phyloP scores from a whole-genome alignment of 148 eudicot species.

The Vaccinium corymbosum region DNA sequence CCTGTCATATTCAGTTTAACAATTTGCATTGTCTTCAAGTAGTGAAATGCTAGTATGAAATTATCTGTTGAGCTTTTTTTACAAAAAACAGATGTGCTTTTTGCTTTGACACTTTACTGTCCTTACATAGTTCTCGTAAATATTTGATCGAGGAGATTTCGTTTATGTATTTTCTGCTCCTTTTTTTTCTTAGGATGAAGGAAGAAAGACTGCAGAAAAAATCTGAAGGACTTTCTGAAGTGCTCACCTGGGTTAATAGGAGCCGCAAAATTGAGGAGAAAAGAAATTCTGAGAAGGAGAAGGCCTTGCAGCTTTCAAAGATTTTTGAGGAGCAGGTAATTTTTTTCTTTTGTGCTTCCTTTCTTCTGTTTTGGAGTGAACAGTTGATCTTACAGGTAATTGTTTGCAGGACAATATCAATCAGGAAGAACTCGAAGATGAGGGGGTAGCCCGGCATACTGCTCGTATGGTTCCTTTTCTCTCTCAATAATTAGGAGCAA shows the following conservation, averaged over 20 bases:
- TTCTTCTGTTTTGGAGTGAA: constrained; percentile 12
- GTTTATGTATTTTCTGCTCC: neutral
- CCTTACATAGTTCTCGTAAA: neutral
- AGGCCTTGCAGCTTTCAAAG: constrained; percentile 74
- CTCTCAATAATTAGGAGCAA: neutral
- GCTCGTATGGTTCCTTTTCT: constrained; percentile 29
- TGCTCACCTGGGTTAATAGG: constrained; percentile 79
- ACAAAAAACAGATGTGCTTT: neutral
- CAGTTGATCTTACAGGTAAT: neutral
- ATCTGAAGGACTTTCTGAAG: constrained; percentile 68
- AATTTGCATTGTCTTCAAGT: neutral
- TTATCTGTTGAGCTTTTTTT: neutral
- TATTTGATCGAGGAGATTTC: neutral
- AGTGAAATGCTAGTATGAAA: neutral
- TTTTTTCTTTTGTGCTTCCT: neutral
- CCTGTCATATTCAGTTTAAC: neutral
- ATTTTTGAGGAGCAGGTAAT: constrained; percentile 86
- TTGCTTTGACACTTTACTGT: neutral
- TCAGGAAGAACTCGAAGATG: constrained; percentile 63
- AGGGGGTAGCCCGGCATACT: constrained; percentile 29
- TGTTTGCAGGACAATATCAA: constrained; percentile 59
- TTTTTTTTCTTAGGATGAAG: constrained; percentile 35
- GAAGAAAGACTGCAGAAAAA: constrained; percentile 67
- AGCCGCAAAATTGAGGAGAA: constrained; percentile 83
- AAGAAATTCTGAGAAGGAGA: constrained; percentile 60